Conservation (phyloP, 2,329 filamentous ascomycete species). For the Hypoxylon sp. region DNA sequence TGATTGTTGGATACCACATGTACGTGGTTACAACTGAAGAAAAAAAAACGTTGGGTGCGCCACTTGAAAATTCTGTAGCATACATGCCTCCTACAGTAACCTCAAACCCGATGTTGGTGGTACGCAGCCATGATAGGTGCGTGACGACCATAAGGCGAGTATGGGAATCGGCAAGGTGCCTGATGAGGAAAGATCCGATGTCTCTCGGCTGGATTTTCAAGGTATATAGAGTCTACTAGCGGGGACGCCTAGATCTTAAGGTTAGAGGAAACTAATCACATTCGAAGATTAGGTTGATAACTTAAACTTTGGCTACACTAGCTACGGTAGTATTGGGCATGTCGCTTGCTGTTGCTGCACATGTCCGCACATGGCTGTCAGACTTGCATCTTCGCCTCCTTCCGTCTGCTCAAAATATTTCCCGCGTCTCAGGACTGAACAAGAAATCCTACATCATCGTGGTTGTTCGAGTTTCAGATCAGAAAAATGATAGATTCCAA, state of each 20-base stretch:
- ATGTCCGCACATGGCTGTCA: constrained; percentile 4
- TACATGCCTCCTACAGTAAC: neutral
- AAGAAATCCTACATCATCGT: neutral
- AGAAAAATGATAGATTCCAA: constrained; percentile 13
- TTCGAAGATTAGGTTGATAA: constrained; percentile 6
- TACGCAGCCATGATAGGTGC: constrained; percentile 1
- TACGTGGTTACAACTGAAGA: constrained; percentile 2
- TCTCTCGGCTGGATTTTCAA: constrained; percentile 1
- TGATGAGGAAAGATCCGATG: constrained; percentile 15
- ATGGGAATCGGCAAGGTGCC: constrained; percentile 10
- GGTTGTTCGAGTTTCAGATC: neutral
- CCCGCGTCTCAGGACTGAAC: neutral
- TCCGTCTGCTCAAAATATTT: neutral
- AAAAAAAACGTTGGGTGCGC: neutral
- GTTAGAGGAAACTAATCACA: constrained; percentile 10
- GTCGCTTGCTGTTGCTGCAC: neutral
- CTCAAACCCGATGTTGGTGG: neutral
- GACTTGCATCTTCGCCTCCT: neutral
- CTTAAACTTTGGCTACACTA: neutral
- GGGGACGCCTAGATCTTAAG: constrained; percentile 23
- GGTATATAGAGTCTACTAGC: neutral
- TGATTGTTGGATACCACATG: constrained; percentile 20
- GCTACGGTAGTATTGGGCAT: constrained; percentile 1
- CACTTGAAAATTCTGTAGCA: constrained; percentile 6
- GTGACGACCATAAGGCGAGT: constrained; percentile 1